Percentiles rank a stretch among this genome's conserved stretches.
Evolutionary conservation across 1,139 yeast genomes (phyloP).

Genomic region (Geotrichum fermentans): DNA sequence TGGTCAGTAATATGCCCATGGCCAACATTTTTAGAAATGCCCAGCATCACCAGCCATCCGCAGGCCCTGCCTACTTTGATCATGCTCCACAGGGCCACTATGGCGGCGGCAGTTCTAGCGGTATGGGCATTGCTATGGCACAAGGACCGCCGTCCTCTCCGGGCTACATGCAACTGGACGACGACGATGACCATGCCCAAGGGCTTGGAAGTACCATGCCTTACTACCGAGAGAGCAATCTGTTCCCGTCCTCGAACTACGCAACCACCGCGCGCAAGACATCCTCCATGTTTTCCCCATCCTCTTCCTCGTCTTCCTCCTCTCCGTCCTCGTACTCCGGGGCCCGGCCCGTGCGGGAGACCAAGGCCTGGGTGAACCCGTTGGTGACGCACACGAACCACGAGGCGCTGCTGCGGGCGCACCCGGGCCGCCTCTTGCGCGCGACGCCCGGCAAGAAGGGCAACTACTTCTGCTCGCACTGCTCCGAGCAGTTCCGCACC

Average conservation of each 20-base stretch:
- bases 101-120: not conserved
- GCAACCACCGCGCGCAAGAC: not conserved
- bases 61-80: not conserved
- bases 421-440: conserved; percentile 3
- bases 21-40: no score
- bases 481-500: conserved; percentile 42
- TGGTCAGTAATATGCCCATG: not conserved
- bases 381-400: conserved; percentile 11
- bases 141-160: not conserved
- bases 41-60: not conserved
- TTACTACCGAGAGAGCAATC: not conserved
- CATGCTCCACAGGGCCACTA: not conserved
- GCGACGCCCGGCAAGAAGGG: conserved; percentile 42
- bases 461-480: conserved; percentile 50
- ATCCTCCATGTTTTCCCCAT: not conserved
- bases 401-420: conserved; percentile 7
- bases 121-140: not conserved
- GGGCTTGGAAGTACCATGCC: not conserved
- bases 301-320: no score
- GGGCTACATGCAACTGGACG: not conserved
- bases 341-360: not conserved
- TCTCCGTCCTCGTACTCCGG: not conserved
- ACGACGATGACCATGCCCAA: not conserved
- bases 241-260: not conserved
- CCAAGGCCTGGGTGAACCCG: conserved; percentile 17